Percentiles rank a stretch among this genome's conserved stretches.
Evolutionary conservation across 345 rosid species (phyloP).

Genomic region (Eucalyptus shirleyi): DNA sequence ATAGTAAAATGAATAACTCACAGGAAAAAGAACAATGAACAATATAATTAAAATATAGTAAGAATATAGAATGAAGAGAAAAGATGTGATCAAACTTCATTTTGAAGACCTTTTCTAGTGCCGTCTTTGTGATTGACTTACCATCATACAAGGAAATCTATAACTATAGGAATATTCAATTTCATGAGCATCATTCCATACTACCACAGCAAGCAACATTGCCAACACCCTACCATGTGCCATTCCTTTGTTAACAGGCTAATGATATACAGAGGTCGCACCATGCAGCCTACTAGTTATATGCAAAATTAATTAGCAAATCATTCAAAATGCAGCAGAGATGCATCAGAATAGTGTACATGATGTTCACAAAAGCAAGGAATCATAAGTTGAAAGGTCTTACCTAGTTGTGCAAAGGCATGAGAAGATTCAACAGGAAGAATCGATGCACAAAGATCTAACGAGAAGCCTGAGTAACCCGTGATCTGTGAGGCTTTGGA

Average conservation of each 20-base stretch:
- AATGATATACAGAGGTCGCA: too few relatives aligned
- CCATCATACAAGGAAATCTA: background rate
- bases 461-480: background rate
- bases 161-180: background rate
- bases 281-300: too few relatives aligned
- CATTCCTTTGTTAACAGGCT: background rate
- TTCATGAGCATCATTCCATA: background rate
- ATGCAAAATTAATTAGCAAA: background rate
- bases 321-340: background rate
- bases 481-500: background rate
- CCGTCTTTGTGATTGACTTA: background rate
- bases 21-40: background rate
- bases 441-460: background rate
- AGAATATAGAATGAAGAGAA: background rate
- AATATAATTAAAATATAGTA: too few relatives aligned
- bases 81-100: rapidly evolving
- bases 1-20: too few relatives aligned
- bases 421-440: background rate
- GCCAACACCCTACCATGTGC: background rate
- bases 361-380: background rate
- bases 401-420: background rate
- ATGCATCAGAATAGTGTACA: background rate
- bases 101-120: background rate
- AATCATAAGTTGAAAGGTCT: background rate
- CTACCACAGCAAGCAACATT: too few relatives aligned